Conservation (phyloP, 805 yeast genomes). For the Yarrowia sp. region DNA sequence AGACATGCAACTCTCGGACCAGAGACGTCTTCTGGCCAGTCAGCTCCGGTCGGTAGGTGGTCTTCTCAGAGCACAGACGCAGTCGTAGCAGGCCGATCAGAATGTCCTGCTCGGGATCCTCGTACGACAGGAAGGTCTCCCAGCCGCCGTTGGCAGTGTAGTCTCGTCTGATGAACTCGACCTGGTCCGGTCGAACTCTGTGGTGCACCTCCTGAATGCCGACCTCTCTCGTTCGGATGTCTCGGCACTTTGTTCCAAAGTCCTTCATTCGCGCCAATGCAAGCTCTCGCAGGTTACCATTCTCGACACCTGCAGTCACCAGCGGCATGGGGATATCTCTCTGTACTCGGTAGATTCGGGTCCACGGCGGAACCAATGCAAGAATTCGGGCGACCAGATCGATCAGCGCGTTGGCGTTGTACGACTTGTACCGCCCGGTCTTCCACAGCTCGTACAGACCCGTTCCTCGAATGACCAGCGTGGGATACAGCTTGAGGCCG, state of each 20-base stretch:
- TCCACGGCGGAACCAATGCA: slow-evolving; percentile 99
- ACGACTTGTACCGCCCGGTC: slow-evolving; percentile 88
- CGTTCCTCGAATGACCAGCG: slow-evolving; percentile 94
- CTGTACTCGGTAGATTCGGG: slow-evolving; percentile 96
- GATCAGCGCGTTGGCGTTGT: slow-evolving; percentile 88
- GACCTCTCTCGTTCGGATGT: slow-evolving; percentile 95
- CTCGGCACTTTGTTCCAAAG: slow-evolving; percentile 93
- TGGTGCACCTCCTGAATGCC: slow-evolving; percentile 99
- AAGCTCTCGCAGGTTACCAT: slow-evolving; percentile 91
- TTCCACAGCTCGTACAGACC: slow-evolving; percentile 98
- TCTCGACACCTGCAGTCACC: slow-evolving; percentile 96
- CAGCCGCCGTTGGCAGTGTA: slow-evolving; percentile 98
- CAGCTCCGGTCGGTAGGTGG: slow-evolving; percentile 89
- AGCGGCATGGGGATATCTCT: slow-evolving; percentile 99
- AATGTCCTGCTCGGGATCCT: slow-evolving; percentile 95
- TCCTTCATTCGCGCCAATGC: slow-evolving; percentile 98
- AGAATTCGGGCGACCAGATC: slow-evolving; percentile 93
- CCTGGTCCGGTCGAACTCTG: slow-evolving; percentile 94
- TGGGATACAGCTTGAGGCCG: slow-evolving; percentile 92
- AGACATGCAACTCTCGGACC: slow-evolving; percentile 96
- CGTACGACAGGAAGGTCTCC: slow-evolving; percentile 95
- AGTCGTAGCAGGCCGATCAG: slow-evolving; percentile 85
- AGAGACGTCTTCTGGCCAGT: slow-evolving; percentile 80
- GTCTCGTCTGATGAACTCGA: slow-evolving; percentile 90
- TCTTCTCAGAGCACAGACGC: slow-evolving; percentile 81